phyloP scores from a whole-genome alignment of 192 early-diverging fungal species.

The Backusella tuberculispora region DNA sequence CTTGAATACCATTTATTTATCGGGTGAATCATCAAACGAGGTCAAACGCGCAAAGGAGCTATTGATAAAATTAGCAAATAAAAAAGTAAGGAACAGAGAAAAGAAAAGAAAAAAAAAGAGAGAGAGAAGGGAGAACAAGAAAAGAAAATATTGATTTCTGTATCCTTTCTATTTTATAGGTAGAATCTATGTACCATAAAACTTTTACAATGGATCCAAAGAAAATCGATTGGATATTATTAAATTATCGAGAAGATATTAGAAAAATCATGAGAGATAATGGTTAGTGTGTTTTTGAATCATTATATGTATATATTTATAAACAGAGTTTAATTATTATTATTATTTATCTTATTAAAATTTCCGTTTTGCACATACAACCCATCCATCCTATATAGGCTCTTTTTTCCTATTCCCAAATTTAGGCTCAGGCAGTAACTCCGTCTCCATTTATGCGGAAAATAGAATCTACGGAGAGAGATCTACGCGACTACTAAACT shows the following conservation, averaged over 20 bases:
- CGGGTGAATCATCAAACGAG: conserved; percentile 27
- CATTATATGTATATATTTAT: neutral
- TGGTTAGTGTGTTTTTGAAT: conserved; percentile 39
- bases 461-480: conserved; percentile 69
- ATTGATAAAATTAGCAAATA: conserved; percentile 31
- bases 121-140: conserved; percentile 54
- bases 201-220: conserved; percentile 53
- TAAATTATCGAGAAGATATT: conserved; percentile 56
- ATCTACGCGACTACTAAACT: conserved; percentile 66
- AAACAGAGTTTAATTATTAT: too few species aligned
- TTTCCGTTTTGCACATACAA: neutral
- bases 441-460: conserved; percentile 63
- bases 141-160: conserved; percentile 9
- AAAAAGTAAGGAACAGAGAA: conserved; percentile 37
- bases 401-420: conserved; percentile 63
- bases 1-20: conserved; percentile 25
- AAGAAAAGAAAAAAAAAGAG: conserved; percentile 36
- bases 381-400: conserved; percentile 15
- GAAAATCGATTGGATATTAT: conserved; percentile 78
- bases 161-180: conserved; percentile 42
- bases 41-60: conserved; percentile 24
- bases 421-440: conserved; percentile 53
- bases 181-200: conserved; percentile 42
- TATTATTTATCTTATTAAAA: neutral
- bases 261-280: conserved; percentile 74